Evolutionary conservation across 1,284 basidiomycete genomes (phyloP), one percentile per base, ranked within the genome.

Genomic region (Cutaneotrichosporon cyanovorans): DNA sequence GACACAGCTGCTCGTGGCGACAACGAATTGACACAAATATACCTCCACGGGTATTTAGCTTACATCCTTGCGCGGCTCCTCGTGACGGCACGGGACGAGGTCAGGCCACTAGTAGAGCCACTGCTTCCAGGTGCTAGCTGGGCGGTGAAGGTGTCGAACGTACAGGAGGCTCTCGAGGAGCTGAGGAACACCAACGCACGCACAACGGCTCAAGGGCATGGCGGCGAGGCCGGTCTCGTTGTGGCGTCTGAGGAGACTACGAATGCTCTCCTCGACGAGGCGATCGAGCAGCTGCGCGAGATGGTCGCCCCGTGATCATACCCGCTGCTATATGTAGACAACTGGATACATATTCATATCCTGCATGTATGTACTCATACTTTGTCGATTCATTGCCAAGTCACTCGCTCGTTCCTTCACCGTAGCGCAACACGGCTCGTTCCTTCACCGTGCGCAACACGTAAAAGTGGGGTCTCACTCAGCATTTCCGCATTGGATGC

Each of bases 31-130:
- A 19, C 47, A 18, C 35, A 44, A 28, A 48, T 46, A 18, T 54
- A 50, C 42, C 25, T 28, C 25, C 25, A 28, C 25, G 25, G 25
- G 8, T 28, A 28, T 28, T 35, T 54, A 14, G 48, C 48, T 1
- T 41, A 45, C 19, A 35, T 54, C 21, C 4, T 54, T 30, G 35
- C 48, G 5, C 33, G 35, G n/a, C 46, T 54, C 11, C 22, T 54
- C 11, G 31, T 33, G 3, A 20, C 23, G 0, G 31, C 40, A 1
- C 31, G 22, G 4, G 23, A 1, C 3, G 19, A 25, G 20, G 33
- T n/a, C 16, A 36, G 34, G 5, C 23, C 37, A 15, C 30, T 40
- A 9, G 16, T 51, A n/a, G 35, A 41, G 39, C 22, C 34, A 12
- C 11, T 23, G 11, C 31, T 51, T 10, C 45, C 50, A 0, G 45